These are phyloP conservation scores for Wickerhamiella occidentalis DNA, from an alignment of 805 yeast species.

Conservation along the genomic window DNA sequence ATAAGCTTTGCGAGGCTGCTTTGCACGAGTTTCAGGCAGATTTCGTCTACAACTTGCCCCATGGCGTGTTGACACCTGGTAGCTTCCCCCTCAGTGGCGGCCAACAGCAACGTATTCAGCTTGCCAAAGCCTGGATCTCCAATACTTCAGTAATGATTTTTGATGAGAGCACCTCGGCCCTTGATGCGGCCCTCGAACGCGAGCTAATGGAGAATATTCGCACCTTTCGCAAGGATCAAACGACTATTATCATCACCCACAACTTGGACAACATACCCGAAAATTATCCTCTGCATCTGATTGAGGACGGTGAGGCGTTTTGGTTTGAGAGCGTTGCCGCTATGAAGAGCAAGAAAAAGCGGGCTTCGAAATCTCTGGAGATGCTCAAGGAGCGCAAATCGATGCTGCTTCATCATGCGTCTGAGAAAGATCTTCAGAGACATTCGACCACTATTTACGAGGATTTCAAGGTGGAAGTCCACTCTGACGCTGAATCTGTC, in stretches of 20 bases:
- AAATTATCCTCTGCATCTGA: slow-evolving; percentile 45
- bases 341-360: neutral
- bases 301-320: slow-evolving; percentile 43
- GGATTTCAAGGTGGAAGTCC: neutral
- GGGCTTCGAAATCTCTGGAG: neutral
- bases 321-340: neutral
- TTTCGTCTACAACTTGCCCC: slow-evolving; percentile 37
- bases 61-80: slow-evolving; percentile 43
- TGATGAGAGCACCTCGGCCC: slow-evolving; percentile 79
- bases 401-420: neutral
- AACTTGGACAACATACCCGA: slow-evolving; percentile 45
- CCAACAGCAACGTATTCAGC: slow-evolving; percentile 68
- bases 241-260: slow-evolving; percentile 78
- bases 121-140: slow-evolving; percentile 71
- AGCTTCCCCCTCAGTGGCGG: slow-evolving; percentile 64
- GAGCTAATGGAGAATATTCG: slow-evolving; percentile 40
- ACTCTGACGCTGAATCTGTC: neutral
- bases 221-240: slow-evolving; percentile 49
- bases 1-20: slow-evolving; percentile 33
- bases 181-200: slow-evolving; percentile 44
- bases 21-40: slow-evolving; percentile 40
- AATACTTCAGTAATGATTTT: slow-evolving; percentile 64
- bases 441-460: neutral
- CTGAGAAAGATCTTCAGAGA: neutral
- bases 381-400: neutral